Evolutionary conservation across 2,329 filamentous ascomycete species (phyloP).

Genomic region (Aspergillus ochraceoroseus): DNA sequence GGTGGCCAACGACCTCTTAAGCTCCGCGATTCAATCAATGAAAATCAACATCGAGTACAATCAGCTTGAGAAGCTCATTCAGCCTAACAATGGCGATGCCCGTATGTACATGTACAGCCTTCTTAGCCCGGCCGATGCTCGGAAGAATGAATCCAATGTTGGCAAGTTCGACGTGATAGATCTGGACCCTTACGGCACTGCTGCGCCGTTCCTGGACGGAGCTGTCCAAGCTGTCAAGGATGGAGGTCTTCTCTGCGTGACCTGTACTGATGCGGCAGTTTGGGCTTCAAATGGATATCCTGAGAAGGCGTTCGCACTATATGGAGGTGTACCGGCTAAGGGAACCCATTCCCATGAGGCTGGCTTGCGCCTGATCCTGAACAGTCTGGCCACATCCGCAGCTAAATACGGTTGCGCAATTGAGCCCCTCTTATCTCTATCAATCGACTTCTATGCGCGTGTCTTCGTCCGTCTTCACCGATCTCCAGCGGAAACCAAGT

Average conservation of each 20-base stretch:
- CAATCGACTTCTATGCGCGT: conserved; percentile 91
- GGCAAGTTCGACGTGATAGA: conserved; percentile 88
- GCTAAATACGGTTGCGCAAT: conserved; percentile 82
- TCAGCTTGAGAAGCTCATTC: conserved; percentile 64
- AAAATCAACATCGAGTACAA: conserved; percentile 82
- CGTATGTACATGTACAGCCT: conserved; percentile 83
- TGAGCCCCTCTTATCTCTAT: conserved; percentile 85
- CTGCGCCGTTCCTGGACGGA: conserved; percentile 85
- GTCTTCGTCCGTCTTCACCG: conserved; percentile 79
- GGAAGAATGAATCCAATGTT: conserved; percentile 32
- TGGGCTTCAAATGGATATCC: conserved; percentile 92
- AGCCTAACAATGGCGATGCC: conserved; percentile 73
- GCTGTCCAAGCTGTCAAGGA: conserved; percentile 83
- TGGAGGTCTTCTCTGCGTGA: conserved; percentile 87
- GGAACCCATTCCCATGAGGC: conserved; percentile 82
- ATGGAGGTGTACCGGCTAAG: conserved; percentile 83
- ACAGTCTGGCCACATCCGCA: conserved; percentile 73
- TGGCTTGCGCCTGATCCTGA: conserved; percentile 77
- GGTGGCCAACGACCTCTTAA: conserved; percentile 84
- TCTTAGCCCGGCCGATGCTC: conserved; percentile 46
- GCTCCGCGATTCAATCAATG: conserved; percentile 72
- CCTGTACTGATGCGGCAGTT: conserved; percentile 91
- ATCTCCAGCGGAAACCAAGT: conserved; percentile 82
- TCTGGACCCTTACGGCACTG: conserved; percentile 91
- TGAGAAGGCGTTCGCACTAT: conserved; percentile 90